These are phyloP conservation scores for Echinosophora koreensis DNA, from an alignment of 306 rosid genomes.

Conservation along the genomic window DNA sequence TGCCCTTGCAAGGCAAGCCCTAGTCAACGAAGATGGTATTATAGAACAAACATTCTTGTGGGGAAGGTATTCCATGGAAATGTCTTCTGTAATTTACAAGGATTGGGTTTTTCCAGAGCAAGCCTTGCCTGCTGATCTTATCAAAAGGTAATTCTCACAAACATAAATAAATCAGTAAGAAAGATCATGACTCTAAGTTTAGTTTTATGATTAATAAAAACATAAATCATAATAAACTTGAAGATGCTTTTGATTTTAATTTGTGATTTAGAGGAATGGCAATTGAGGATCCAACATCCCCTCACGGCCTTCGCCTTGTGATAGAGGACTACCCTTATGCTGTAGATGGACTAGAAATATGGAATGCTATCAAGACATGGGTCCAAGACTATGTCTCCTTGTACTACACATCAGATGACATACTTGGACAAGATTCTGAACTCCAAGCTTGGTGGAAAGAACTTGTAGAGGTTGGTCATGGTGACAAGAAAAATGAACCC, in stretches of 20 bases:
- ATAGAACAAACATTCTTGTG: slow-evolving; percentile 46
- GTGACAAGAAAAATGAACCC: slow-evolving; percentile 60
- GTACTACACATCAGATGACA: slow-evolving; percentile 61
- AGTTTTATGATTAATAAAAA: background rate
- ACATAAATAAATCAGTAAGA: background rate
- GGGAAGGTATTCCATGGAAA: slow-evolving; percentile 50
- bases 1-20: slow-evolving; percentile 36
- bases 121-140: slow-evolving; percentile 51
- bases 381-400: slow-evolving; percentile 29
- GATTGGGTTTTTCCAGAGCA: slow-evolving; percentile 46
- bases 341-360: no score
- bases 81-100: slow-evolving; percentile 46
- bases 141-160: slow-evolving; percentile 44
- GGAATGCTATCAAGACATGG: no score
- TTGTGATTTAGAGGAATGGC: slow-evolving; percentile 69
- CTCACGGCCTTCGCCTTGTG: slow-evolving; percentile 63
- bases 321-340: slow-evolving; percentile 67
- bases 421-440: slow-evolving; percentile 57
- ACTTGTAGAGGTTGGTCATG: slow-evolving; percentile 61
- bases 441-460: slow-evolving; percentile 84
- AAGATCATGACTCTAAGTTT: background rate
- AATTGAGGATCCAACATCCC: slow-evolving; percentile 55
- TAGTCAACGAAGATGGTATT: slow-evolving; percentile 46
- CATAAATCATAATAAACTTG: background rate
- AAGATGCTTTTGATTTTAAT: background rate